Evolutionary conservation across 2,329 filamentous ascomycete genomes (phyloP), one percentile per base, ranked within the genome.

Genomic region (Scopulariopsis brevicaulis): DNA sequence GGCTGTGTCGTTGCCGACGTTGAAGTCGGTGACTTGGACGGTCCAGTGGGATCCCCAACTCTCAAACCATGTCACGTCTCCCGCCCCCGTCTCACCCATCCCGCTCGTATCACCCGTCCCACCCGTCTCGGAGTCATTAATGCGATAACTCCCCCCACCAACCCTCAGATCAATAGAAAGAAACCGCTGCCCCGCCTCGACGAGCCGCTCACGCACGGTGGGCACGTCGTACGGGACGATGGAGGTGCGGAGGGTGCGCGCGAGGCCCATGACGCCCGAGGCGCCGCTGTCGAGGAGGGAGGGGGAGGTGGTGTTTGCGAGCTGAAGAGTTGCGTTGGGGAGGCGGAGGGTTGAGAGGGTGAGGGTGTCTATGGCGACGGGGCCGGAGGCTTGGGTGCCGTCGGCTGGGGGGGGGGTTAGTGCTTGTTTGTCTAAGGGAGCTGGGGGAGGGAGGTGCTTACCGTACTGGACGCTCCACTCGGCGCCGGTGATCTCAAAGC

Each of bases 1-100:
- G 0, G 52, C 34, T 3, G 59, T 22, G 15, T 58, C 57, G 0
- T 35, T 53, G 40, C 81, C 84, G 56, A 86, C 66, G 46, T 72
- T 72, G 70, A 83, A 86, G 22, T 78, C 81, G 25, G 73, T 72
- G 12, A 80, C 72, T 22, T 72, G 77, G 68, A 88, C 80, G 59
- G 77, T 70, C 85, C 85, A 89, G 73, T 28, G 51, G 8, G 6
- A 1, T 2, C 25, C 34, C 18, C 8, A 10, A 12, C 69, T 68
- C 28, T 68, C 60, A 6, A 76, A 64, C 69, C 78, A 80, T 14
- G 70, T 65, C n/a, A 81, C 69, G 35, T 72, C 68, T 11, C 72
- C 70, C n/a, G n/a, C n/a, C n/a, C n/a, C n/a, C n/a, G n/a, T n/a
- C n/a, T n/a, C n/a, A n/a, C n/a, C n/a, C n/a, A n/a, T n/a, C n/a